Evolutionary conservation across 371 early-diverging fungal genomes (phyloP).

Genomic region (Zychaea mexicana): DNA sequence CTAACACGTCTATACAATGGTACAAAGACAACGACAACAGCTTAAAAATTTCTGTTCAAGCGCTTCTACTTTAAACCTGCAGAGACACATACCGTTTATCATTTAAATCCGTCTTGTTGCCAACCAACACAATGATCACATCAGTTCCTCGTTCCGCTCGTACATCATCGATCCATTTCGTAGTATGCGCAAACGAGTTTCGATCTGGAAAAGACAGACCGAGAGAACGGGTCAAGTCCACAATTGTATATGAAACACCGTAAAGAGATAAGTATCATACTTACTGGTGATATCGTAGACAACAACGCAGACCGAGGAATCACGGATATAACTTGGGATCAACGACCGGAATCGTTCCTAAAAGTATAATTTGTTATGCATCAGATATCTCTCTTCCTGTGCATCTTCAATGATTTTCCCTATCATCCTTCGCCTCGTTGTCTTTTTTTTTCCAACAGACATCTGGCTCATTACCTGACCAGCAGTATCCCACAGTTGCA

Average conservation of each 20-base stretch:
- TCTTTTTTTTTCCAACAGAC: background rate
- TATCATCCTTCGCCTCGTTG: background rate
- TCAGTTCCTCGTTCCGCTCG: slow-evolving; percentile 93
- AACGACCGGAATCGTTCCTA: slow-evolving; percentile 95
- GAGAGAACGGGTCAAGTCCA: no score
- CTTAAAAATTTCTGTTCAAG: no score
- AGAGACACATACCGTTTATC: slow-evolving; percentile 70
- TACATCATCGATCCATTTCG: slow-evolving; percentile 98
- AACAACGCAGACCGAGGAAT: slow-evolving; percentile 97
- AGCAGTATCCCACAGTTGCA: slow-evolving; percentile 99
- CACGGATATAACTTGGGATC: slow-evolving; percentile 98
- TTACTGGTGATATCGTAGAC: slow-evolving; percentile 95
- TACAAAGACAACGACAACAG: background rate
- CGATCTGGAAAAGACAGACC: slow-evolving; percentile 18
- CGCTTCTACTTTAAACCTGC: no score
- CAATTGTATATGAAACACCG: no score
- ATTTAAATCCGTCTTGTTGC: slow-evolving; percentile 96
- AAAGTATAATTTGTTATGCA: no score
- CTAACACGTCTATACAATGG: slow-evolving; percentile 52
- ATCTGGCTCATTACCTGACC: slow-evolving; percentile 98
- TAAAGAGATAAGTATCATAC: no score
- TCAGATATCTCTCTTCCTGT: background rate
- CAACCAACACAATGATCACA: slow-evolving; percentile 94
- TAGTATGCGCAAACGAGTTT: slow-evolving; percentile 88
- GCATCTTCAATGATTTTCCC: background rate